Evolutionary conservation across 371 early-diverging fungal genomes (phyloP).

Genomic region (Mucor mucedo): DNA sequence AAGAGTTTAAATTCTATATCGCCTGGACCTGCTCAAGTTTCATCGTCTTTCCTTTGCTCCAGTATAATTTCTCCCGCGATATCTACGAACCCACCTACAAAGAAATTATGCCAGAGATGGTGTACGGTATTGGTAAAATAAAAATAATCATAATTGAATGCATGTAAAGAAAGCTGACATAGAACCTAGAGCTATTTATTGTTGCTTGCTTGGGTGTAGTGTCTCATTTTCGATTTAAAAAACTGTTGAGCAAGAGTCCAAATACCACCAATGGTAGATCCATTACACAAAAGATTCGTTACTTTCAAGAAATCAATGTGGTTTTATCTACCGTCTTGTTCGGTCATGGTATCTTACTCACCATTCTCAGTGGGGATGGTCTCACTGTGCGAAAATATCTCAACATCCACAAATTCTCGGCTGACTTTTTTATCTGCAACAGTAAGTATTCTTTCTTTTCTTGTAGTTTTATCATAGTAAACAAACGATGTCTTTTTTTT

Average conservation of each 20-base stretch:
- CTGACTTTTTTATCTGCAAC: conserved; percentile 55
- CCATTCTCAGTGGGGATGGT: conserved; percentile 49
- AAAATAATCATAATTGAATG: too few relatives aligned
- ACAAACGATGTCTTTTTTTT: too few relatives aligned
- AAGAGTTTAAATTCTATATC: conserved; percentile 54
- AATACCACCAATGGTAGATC: conserved; percentile 41
- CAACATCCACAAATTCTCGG: conserved; percentile 52
- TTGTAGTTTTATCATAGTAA: too few relatives aligned
- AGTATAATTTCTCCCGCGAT: conserved; percentile 44
- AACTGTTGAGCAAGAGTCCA: conserved; percentile 36
- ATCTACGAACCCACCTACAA: conserved; percentile 44
- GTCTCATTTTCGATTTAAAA: conserved; percentile 52
- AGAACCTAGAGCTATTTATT: conserved; percentile 39
- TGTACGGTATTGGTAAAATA: conserved; percentile 43
- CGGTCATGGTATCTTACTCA: conserved; percentile 34
- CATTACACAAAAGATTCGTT: conserved; percentile 47
- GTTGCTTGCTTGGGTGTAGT: conserved; percentile 45
- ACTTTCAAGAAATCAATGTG: conserved; percentile 57
- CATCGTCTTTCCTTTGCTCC: conserved; percentile 50
- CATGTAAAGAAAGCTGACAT: too few relatives aligned
- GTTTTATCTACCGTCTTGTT: conserved; percentile 43
- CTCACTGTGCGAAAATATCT: conserved; percentile 35
- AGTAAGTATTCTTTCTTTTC: conserved; percentile 30
- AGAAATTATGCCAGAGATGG: conserved; percentile 54
- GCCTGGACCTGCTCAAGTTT: conserved; percentile 36